phyloP scores from a whole-genome alignment of 345 rosid species.

The Populus simonii region DNA sequence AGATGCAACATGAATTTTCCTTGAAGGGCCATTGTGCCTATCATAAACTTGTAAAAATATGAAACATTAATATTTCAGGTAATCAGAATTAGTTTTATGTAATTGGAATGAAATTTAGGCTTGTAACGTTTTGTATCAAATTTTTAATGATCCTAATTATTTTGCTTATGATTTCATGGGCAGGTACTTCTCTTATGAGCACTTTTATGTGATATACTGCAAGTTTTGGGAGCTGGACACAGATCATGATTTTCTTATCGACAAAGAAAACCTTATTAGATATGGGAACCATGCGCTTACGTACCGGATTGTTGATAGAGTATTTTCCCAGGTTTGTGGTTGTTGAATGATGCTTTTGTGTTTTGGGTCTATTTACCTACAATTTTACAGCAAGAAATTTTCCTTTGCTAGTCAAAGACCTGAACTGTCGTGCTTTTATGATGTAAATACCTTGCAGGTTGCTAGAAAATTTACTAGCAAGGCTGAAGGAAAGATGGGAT shows the following conservation, averaged over 20 bases:
- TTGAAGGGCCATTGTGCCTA: not conserved
- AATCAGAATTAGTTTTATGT: not conserved
- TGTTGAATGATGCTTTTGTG: constrained; percentile 16
- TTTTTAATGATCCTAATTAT: not conserved
- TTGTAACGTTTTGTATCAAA: not conserved
- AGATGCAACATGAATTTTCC: constrained; percentile 9
- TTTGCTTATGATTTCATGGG: constrained; percentile 8
- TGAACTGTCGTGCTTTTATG: not conserved
- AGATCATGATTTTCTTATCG: constrained; percentile 98
- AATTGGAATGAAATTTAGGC: not conserved
- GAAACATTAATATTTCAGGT: constrained; percentile 1
- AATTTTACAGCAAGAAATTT: not conserved
- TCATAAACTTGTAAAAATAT: constrained; percentile 9
- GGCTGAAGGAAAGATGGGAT: constrained; percentile 88
- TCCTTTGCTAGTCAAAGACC: not conserved
- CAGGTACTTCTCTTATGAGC: constrained; percentile 96
- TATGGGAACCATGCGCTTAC: constrained; percentile 98
- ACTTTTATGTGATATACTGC: constrained; percentile 96
- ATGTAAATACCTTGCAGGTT: constrained; percentile 40
- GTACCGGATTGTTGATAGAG: constrained; percentile 85
- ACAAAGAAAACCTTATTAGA: constrained; percentile 94
- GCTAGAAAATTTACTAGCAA: constrained; percentile 83
- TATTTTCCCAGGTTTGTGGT: constrained; percentile 86
- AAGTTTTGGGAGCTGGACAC: constrained; percentile 98
- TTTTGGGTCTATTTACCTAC: constrained; percentile 5